Evolutionary conservation across 2,329 filamentous ascomycete genomes (phyloP).

Genomic region (Elsinoe fawcettii): DNA sequence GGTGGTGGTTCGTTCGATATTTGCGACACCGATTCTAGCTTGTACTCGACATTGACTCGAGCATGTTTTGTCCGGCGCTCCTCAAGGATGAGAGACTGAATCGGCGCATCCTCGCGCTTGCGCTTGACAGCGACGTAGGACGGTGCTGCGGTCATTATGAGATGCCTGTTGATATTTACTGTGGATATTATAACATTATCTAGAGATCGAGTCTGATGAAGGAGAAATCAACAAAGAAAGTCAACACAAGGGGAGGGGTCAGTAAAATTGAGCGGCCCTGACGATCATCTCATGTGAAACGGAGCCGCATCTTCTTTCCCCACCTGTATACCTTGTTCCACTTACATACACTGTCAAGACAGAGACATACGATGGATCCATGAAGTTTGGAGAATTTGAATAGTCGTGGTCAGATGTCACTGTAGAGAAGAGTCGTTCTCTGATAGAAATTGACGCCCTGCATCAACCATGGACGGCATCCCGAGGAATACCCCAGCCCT

Average conservation of each 20-base stretch:
- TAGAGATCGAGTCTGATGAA: neutral
- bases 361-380: neutral
- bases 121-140: conserved; percentile 50
- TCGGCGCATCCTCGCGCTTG: conserved; percentile 47
- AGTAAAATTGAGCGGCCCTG: conserved; percentile 12
- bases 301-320: conserved; percentile 6
- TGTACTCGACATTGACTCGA: conserved; percentile 16
- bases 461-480: conserved; percentile 32
- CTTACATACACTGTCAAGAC: neutral
- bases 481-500: conserved; percentile 37
- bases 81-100: conserved; percentile 20
- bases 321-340: neutral
- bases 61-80: conserved; percentile 18
- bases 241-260: conserved; percentile 2
- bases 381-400: neutral
- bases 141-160: conserved; percentile 39
- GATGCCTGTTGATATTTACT: neutral
- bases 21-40: conserved; percentile 17
- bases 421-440: neutral
- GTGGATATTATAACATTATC: conserved; percentile 8
- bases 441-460: neutral
- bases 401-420: neutral
- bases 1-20: conserved; percentile 14
- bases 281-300: conserved; percentile 12
- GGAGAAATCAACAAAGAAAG: neutral